Percentiles rank a stretch among this genome's conserved stretches.
These are phyloP conservation scores for Komagataella phaffii DNA, from an alignment of 805 yeast species.

Conservation along the genomic window DNA sequence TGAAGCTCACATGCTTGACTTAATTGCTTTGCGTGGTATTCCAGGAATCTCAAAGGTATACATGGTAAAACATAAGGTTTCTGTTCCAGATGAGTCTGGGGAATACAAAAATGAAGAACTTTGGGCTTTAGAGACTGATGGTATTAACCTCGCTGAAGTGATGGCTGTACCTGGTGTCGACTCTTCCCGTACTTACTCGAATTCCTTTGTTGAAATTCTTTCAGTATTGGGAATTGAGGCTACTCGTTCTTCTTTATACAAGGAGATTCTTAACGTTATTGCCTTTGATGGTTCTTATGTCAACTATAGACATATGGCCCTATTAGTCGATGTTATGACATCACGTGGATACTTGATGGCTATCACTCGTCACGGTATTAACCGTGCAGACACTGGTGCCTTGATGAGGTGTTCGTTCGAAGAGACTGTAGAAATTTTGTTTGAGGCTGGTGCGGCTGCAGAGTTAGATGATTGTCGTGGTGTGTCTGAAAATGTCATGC, in stretches of 20 bases:
- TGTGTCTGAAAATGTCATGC: conserved; percentile 93
- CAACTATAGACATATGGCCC: conserved; percentile 95
- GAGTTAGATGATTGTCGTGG: conserved; percentile 98
- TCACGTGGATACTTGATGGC: conserved; percentile 98
- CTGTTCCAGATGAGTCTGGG: conserved; percentile 66
- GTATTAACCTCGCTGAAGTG: conserved; percentile 90
- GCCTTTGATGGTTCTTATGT: conserved; percentile 99
- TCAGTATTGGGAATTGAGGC: conserved; percentile 98
- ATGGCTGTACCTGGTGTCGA: conserved; percentile 94
- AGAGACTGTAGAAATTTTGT: conserved; percentile 93
- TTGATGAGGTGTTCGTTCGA: conserved; percentile 98
- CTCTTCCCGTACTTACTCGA: conserved; percentile 79
- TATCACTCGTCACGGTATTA: conserved; percentile 98
- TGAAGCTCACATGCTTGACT: conserved; percentile 92
- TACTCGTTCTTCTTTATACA: conserved; percentile 85
- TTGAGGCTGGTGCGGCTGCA: conserved; percentile 97
- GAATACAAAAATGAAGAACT: conserved; percentile 83
- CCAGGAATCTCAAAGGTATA: conserved; percentile 84
- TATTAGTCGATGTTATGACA: conserved; percentile 96
- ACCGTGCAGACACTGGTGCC: conserved; percentile 97
- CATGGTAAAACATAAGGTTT: conserved; percentile 76
- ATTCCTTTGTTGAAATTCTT: conserved; percentile 90
- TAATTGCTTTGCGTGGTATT: conserved; percentile 91
- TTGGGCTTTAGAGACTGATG: conserved; percentile 98
- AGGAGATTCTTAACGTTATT: conserved; percentile 91